Evolutionary conservation across 1,139 yeast species (phyloP).

Genomic region (Pichia kudriavzevii): DNA sequence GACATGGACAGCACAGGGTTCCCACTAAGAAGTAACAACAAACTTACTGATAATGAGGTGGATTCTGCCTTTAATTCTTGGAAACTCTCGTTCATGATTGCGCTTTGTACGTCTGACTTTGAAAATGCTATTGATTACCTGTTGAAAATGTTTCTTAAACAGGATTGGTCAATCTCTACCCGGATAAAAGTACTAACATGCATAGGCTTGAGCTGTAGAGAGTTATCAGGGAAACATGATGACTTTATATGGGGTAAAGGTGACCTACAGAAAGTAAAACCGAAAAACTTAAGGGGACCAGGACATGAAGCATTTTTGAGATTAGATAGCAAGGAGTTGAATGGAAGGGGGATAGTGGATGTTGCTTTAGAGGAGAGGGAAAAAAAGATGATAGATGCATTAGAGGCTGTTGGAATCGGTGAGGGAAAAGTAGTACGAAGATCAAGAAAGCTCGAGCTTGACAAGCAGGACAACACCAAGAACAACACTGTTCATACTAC

Average conservation of each 20-base stretch:
- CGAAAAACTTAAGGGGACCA: constrained; percentile 38
- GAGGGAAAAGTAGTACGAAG: constrained; percentile 43
- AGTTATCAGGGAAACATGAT: constrained; percentile 49
- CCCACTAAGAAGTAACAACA: constrained; percentile 7
- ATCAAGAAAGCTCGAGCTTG: constrained; percentile 36
- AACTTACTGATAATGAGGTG: constrained; percentile 7
- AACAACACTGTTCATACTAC: constrained; percentile 20
- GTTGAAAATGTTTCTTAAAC: constrained; percentile 39
- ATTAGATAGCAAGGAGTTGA: constrained; percentile 13
- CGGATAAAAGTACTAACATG: constrained; percentile 49
- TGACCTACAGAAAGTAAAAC: constrained; percentile 31
- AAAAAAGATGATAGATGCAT: constrained; percentile 6
- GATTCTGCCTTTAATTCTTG: constrained; percentile 39
- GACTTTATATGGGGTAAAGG: constrained; percentile 31
- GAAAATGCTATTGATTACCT: constrained; percentile 31
- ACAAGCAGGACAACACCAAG: constrained; percentile 21
- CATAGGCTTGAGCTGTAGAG: constrained; percentile 52
- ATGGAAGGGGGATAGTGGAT: constrained; percentile 5
- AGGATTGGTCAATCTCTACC: constrained; percentile 62
- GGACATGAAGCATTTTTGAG: constrained; percentile 35
- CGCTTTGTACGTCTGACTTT: constrained; percentile 46
- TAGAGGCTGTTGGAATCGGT: constrained; percentile 7
- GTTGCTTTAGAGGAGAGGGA: constrained; percentile 20
- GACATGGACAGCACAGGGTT: constrained; percentile 47
- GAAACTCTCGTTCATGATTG: constrained; percentile 43